These are phyloP conservation scores for Phoma sp. DNA, from an alignment of 2,329 filamentous ascomycete species.

Conservation along the genomic window DNA sequence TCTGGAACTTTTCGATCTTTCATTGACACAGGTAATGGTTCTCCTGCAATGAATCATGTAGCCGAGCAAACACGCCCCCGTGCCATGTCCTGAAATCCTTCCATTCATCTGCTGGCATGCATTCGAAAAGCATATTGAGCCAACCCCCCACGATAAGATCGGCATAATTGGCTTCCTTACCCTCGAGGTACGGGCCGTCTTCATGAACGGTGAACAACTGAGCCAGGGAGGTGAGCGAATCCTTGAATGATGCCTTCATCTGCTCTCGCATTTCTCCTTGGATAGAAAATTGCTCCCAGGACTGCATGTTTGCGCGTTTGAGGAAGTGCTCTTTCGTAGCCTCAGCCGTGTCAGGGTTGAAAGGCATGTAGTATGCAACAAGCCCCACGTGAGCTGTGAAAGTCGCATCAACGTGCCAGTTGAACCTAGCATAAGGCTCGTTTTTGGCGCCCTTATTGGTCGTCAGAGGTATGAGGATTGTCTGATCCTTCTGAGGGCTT, in stretches of 20 bases:
- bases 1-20: too few relatives aligned
- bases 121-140: constrained; percentile 55
- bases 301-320: constrained; percentile 51
- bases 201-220: constrained; percentile 49
- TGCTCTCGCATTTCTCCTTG: constrained; percentile 49
- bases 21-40: constrained; percentile 26
- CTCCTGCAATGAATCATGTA: constrained; percentile 54
- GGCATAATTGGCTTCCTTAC: constrained; percentile 55
- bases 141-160: constrained; percentile 65
- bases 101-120: constrained; percentile 57
- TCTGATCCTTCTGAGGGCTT: constrained; percentile 34
- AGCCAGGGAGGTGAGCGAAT: constrained; percentile 52
- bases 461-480: constrained; percentile 46
- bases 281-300: constrained; percentile 53
- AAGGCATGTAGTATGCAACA: constrained; percentile 51
- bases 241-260: constrained; percentile 50
- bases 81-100: constrained; percentile 57
- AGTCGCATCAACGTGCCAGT: constrained; percentile 59
- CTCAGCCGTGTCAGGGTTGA: constrained; percentile 58
- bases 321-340: constrained; percentile 56
- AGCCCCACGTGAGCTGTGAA: constrained; percentile 58
- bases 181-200: constrained; percentile 58
- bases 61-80: constrained; percentile 56
- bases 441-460: constrained; percentile 46
- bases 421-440: constrained; percentile 52